These are phyloP conservation scores for Nothophytophthora sp. DNA, from an alignment of 352 stramenopile species.

Conservation along the genomic window DNA sequence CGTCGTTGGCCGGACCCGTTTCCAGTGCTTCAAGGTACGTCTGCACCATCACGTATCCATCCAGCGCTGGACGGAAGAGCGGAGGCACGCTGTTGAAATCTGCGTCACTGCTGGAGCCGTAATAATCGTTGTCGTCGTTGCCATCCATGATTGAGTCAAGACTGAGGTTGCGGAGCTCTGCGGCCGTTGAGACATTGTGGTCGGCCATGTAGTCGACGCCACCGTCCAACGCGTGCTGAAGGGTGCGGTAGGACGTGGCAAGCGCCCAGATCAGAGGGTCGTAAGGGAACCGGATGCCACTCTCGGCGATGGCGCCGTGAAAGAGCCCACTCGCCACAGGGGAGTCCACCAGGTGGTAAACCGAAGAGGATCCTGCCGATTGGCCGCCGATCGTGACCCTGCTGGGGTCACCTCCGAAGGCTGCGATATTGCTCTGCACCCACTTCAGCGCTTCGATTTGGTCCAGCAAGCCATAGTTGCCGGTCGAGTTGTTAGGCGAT, in stretches of 20 bases:
- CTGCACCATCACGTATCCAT: slow-evolving; percentile 10
- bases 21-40: slow-evolving; percentile 10
- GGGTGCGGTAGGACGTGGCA: slow-evolving; percentile 1
- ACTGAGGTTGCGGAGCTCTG: slow-evolving; percentile 9
- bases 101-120: neutral
- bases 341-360: slow-evolving; percentile 6
- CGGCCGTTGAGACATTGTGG: slow-evolving; percentile 9
- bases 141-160: slow-evolving; percentile 5
- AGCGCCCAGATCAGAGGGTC: slow-evolving; percentile 2
- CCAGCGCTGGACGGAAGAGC: slow-evolving; percentile 7
- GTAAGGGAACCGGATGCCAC: neutral
- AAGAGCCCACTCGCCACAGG: slow-evolving; percentile 1
- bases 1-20: slow-evolving; percentile 11
- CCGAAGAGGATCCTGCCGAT: slow-evolving; percentile 45
- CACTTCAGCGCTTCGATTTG: slow-evolving; percentile 89
- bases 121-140: slow-evolving; percentile 5
- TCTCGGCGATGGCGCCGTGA: slow-evolving; percentile 2
- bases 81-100: slow-evolving; percentile 2
- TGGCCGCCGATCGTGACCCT: slow-evolving; percentile 85
- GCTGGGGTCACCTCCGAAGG: slow-evolving; percentile 76
- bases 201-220: neutral
- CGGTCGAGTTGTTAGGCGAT: slow-evolving; percentile 8
- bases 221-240: slow-evolving; percentile 1
- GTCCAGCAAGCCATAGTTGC: slow-evolving; percentile 28
- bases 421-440: slow-evolving; percentile 71